Evolutionary conservation across 495 filamentous ascomycete genomes (phyloP), one percentile per base, ranked within the genome.

Genomic region (Paragyromitra xinjiangensis): DNA sequence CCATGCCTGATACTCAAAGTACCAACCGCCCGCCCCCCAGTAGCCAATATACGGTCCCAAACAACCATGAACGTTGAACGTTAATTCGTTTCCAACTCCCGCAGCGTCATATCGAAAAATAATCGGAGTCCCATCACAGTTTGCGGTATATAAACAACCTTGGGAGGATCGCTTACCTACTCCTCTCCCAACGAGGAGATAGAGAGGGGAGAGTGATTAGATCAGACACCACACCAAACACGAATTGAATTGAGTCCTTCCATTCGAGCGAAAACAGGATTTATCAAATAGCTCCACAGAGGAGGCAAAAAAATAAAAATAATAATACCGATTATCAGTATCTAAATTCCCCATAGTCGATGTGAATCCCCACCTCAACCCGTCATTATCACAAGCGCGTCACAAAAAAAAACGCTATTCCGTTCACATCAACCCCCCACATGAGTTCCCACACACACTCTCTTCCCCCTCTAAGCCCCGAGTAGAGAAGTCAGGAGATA

Each of bases 111-210:
- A 72, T 64, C 67, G 44, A 62, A 45, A 45, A 65, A 42, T 19
- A 53, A 45, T 56, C 40, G 50, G 45, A 58, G 61, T 56, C 55
- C 66, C 9, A 39, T 42, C 50, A 51, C 22, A 44, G 12, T 40
- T 40, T 76, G 73, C 73, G 73, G 67, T 71, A 76, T 76, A 75
- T 74, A 63, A 14, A 40, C 12, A 74, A 34, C n/a, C 37, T 76
- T 24, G 48, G 26, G 53, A 29, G 11, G 37, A 69, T 29, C 50
- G 39, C 40, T 39, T 50, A 5, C 24, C 19, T 22, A 12, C 9
- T 26, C 22, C 53, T 34, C 29, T 34, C 29, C 2, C 29, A 48
- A 48, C 11, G 44, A 16, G 44, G 61, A 37, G 61, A 64, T 16
- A 64, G 29, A 34, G 42, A 7, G 2, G 42, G 6, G 64, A n/a